phyloP scores from a whole-genome alignment of 306 rosid genomes.

The Medicago truncatula region DNA sequence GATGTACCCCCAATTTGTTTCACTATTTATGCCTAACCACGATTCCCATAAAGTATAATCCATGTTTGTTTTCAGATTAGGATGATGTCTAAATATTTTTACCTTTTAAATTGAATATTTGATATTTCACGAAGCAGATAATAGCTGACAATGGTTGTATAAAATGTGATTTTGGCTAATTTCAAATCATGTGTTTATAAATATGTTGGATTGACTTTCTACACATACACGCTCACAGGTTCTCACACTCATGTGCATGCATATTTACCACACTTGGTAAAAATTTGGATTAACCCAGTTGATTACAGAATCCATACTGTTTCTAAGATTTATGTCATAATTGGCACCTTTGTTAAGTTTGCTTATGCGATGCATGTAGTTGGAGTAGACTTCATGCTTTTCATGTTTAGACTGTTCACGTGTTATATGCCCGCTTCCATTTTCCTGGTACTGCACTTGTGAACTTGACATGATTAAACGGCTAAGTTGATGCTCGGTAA shows the following conservation, averaged over 20 bases:
- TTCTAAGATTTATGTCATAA: neutral
- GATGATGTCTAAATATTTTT: neutral
- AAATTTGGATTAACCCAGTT: neutral
- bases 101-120: neutral
- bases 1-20: neutral
- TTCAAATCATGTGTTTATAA: neutral
- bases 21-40: conserved; percentile 1
- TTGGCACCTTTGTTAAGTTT: conserved; percentile 15
- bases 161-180: no score
- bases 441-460: conserved; percentile 15
- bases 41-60: neutral
- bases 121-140: neutral
- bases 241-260: neutral
- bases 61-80: neutral
- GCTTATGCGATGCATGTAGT: conserved; percentile 7
- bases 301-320: neutral
- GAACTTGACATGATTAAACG: conserved; percentile 38
- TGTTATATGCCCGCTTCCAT: conserved; percentile 10
- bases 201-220: neutral
- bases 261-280: no score
- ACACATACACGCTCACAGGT: neutral
- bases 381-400: conserved; percentile 22
- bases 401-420: neutral
- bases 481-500: conserved; percentile 16
- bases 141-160: no score